A percentile compares a stretch with the other conserved stretches of the same genome.
These are phyloP conservation scores for Backusella tarrabulga DNA, from an alignment of 192 early-diverging fungal genomes.

Conservation along the genomic window DNA sequence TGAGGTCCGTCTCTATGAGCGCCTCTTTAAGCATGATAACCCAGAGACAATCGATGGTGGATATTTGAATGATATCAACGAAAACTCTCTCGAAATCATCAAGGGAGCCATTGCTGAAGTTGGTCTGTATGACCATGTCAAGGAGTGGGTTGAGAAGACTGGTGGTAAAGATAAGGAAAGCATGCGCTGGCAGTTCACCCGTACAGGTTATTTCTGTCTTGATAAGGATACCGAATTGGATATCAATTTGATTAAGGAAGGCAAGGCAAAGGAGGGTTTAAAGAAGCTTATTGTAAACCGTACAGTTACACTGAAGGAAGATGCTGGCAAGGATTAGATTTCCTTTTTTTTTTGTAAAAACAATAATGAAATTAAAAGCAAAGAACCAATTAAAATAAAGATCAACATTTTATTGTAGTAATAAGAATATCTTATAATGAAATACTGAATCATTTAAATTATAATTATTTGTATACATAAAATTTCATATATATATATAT, in stretches of 20 bases:
- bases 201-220: conserved; percentile 98
- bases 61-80: conserved; percentile 88
- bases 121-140: conserved; percentile 72
- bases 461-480: background rate
- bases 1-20: conserved; percentile 83
- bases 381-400: background rate
- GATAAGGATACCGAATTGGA: conserved; percentile 85
- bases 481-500: background rate
- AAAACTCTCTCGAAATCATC: conserved; percentile 67
- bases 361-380: background rate
- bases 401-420: background rate
- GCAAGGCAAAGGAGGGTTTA: conserved; percentile 51
- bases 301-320: conserved; percentile 71
- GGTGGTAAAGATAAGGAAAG: conserved; percentile 72
- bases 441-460: background rate
- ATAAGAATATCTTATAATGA: background rate
- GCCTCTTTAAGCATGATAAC: conserved; percentile 89
- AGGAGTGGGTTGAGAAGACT: conserved; percentile 52
- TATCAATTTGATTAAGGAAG: conserved; percentile 54
- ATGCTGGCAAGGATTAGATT: conserved; percentile 52
- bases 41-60: conserved; percentile 87
- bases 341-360: background rate
- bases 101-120: conserved; percentile 79
- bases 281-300: conserved; percentile 57
- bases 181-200: conserved; percentile 89